Evolutionary conservation across 768 basidiomycete species (phyloP).

Genomic region (Termitomyces sp.): DNA sequence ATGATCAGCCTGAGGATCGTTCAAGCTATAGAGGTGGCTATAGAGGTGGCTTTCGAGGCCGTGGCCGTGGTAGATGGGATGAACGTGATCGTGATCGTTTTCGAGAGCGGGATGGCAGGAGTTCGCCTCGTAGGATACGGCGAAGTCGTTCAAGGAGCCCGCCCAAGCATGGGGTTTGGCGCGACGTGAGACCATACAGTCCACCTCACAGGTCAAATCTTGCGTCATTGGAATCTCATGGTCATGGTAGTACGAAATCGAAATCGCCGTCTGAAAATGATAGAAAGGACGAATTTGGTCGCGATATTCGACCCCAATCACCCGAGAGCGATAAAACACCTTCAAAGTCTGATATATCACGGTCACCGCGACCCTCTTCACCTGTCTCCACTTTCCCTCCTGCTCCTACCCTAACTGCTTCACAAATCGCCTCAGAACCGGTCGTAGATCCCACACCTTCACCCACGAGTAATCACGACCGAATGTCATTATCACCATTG

Average conservation of each 20-base stretch:
- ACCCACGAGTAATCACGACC: constrained; percentile 44
- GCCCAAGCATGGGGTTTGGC: constrained; percentile 48
- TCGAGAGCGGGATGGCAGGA: constrained; percentile 43
- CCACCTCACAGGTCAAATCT: constrained; percentile 50
- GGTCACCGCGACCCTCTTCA: constrained; percentile 21
- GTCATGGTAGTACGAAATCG: constrained; percentile 22
- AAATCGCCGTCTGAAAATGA: constrained; percentile 25
- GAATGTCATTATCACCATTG: constrained; percentile 39
- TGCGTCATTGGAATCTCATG: constrained; percentile 21
- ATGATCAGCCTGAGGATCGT: constrained; percentile 50
- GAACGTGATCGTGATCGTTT: constrained; percentile 56
- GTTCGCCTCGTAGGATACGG: constrained; percentile 42
- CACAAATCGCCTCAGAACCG: constrained; percentile 24
- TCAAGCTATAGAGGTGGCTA: constrained; percentile 47
- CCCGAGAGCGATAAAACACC: constrained; percentile 29
- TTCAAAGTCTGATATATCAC: constrained; percentile 20
- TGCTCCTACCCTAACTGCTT: constrained; percentile 3
- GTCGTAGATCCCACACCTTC: constrained; percentile 41
- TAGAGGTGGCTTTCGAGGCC: constrained; percentile 56
- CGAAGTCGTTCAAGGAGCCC: constrained; percentile 78
- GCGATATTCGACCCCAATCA: constrained; percentile 67
- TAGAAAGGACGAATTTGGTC: constrained; percentile 86
- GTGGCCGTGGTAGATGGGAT: constrained; percentile 54
- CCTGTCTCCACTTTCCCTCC: constrained; percentile 17
- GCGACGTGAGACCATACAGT: constrained; percentile 55